Evolutionary conservation across 176 grass and related monocot species (phyloP), one percentile per base, ranked within the genome.

Genomic region (Oryza officinalis): DNA sequence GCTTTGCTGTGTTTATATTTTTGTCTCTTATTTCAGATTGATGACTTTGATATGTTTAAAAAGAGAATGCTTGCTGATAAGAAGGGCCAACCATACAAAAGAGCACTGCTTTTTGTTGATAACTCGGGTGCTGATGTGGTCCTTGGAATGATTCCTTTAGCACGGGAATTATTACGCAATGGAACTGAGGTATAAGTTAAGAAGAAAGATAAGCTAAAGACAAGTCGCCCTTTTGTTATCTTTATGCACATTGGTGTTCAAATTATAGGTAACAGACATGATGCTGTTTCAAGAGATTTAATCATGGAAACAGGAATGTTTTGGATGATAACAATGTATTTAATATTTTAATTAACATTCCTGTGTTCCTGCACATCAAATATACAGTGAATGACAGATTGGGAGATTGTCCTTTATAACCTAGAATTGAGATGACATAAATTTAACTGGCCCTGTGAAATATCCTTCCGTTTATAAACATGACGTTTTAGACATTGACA

Each of bases 91-190:
- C 89, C 91, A 83, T 95, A 98, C 83, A 95, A 92, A 90, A 95
- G 93, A 90, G 96, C 93, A 84, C 86, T 98, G 82, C 69, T 98
- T 59, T 98, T 95, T 81, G 96, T 98, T 86, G 96, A 98, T 90
- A 98, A 95, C 77, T 90, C 96, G 13, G 96, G 96, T 74, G 96
- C 96, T 89, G 96, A 98, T 86, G 84, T 98, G 63, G 93, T 98
- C 78, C 93, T 98, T 65, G 96, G 96, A 67, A 98, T 98, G 96
- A 91, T 98, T 88, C 96, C 93, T 71, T 95, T 98, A 82, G 96
- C 96, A 68, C 83, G 96, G 46, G 93, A 98, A 65, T 68, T 98
- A 75, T 82, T 98, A 67, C 89, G 96, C 63, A 77, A 69, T 79
- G 96, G 96, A 73, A 95, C 91, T 11, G 93, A 98, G 96, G 96